A percentile compares a stretch with the other conserved stretches of the same genome.
Evolutionary conservation across 2,329 filamentous ascomycete genomes (phyloP).

Genomic region (Scleromitrula shiraiana): DNA sequence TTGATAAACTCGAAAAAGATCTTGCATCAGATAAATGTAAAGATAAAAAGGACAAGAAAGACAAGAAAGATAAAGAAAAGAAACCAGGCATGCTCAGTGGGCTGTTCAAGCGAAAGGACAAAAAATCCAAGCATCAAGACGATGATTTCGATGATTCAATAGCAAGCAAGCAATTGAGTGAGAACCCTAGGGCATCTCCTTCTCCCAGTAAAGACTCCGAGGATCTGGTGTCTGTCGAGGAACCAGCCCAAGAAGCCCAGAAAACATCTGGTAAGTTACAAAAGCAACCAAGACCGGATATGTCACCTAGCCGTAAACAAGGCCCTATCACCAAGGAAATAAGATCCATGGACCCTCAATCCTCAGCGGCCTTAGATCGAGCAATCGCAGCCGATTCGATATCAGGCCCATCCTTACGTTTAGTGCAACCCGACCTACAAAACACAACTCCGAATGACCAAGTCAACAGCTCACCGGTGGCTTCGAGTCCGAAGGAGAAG

Average conservation of each 20-base stretch:
- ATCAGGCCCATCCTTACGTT: conserved; percentile 26
- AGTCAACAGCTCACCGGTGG: conserved; percentile 26
- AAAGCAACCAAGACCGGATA: conserved; percentile 42
- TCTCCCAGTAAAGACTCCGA: conserved; percentile 29
- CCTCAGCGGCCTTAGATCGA: conserved; percentile 22
- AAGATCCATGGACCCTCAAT: conserved; percentile 20
- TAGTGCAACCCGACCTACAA: conserved; percentile 27
- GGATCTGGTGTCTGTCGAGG: conserved; percentile 20
- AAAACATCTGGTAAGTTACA: conserved; percentile 61
- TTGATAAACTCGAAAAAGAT: conserved; percentile 70
- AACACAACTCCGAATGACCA: conserved; percentile 16
- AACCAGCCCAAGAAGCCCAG: conserved; percentile 35
- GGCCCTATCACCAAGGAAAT: conserved; percentile 14
- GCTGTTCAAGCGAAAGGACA: conserved; percentile 38
- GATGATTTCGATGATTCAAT: conserved; percentile 39
- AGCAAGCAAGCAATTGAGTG: conserved; percentile 33
- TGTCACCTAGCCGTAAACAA: conserved; percentile 22
- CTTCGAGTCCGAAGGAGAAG: conserved; percentile 36
- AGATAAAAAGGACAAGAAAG: conserved; percentile 60
- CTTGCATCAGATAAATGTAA: conserved; percentile 55
- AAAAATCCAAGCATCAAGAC: conserved; percentile 42
- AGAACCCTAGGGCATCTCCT: conserved; percentile 32
- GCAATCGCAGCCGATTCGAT: conserved; percentile 20
- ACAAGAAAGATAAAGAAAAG: conserved; percentile 46
- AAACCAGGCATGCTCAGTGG: conserved; percentile 59